Percentiles rank a stretch among this genome's conserved stretches.
phyloP scores from a whole-genome alignment of 1,139 yeast genomes.

The Pichia sp. region DNA sequence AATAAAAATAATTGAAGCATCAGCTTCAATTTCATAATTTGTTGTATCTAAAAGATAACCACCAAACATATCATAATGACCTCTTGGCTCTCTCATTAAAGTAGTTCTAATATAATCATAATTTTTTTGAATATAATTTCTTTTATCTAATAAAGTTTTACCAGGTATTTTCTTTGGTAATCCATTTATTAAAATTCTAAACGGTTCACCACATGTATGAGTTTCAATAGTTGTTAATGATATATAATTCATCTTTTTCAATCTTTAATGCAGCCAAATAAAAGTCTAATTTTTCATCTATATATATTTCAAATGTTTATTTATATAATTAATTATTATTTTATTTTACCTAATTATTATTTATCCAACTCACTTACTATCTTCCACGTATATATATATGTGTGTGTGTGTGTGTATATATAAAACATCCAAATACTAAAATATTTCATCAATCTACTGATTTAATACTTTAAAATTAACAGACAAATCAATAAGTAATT shows the following conservation, averaged over 20 bases:
- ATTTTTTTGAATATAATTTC: conserved; percentile 17
- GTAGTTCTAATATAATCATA: conserved; percentile 23
- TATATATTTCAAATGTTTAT: no score
- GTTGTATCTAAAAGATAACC: conserved; percentile 22
- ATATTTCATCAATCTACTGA: no score
- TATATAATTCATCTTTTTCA: conserved; percentile 1
- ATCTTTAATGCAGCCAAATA: no score
- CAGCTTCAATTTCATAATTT: conserved; percentile 15
- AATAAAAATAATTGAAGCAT: conserved; percentile 23
- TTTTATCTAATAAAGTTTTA: conserved; percentile 20
- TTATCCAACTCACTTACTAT: no score
- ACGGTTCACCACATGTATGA: conserved; percentile 27
- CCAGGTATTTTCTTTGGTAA: conserved; percentile 23
- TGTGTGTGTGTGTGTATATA: no score
- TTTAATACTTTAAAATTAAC: no score
- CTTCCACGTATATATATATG: no score
- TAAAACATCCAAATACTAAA: no score
- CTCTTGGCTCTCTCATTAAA: conserved; percentile 26
- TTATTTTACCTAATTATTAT: no score
- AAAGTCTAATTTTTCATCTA: no score
- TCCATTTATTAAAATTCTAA: conserved; percentile 21
- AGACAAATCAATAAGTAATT: no score
- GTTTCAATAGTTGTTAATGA: conserved; percentile 26
- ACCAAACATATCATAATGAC: conserved; percentile 28
- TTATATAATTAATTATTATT: no score